Conservation (phyloP, 2,329 filamentous ascomycete genomes). For the Bipolaris cookei region DNA sequence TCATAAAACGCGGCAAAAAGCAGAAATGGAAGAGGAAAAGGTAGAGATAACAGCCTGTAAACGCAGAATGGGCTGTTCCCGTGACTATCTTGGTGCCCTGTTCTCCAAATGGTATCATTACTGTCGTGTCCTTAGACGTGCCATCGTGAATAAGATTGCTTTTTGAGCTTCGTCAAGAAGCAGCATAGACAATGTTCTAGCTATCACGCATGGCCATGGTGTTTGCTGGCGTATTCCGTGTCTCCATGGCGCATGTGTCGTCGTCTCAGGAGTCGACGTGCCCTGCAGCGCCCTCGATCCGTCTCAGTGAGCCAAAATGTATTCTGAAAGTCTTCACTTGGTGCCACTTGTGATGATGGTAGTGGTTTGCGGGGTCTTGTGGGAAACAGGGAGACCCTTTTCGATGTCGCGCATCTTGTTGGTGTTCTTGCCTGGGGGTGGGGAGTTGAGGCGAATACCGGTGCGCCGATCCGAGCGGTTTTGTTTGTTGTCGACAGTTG, state of each 20-base stretch:
- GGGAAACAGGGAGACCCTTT: slow-evolving; percentile 39
- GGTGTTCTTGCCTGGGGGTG: slow-evolving; percentile 36
- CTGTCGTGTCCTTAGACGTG: not conserved
- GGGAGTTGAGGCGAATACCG: slow-evolving; percentile 45
- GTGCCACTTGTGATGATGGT: slow-evolving; percentile 45
- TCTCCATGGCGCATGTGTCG: not conserved
- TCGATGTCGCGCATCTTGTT: slow-evolving; percentile 40
- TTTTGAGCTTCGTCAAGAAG: slow-evolving; percentile 6
- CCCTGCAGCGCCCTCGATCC: slow-evolving; percentile 1
- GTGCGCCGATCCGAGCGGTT: slow-evolving; percentile 46
- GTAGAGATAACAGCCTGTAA: not conserved
- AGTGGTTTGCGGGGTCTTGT: slow-evolving; percentile 35
- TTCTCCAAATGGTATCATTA: slow-evolving; percentile 5
- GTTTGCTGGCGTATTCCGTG: not conserved
- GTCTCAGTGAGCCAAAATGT: not conserved
- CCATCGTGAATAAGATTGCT: not conserved
- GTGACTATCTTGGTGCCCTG: not conserved
- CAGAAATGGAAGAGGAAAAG: not conserved
- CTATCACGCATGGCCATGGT: not conserved
- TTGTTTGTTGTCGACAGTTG: slow-evolving; percentile 32
- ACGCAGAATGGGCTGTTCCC: not conserved
- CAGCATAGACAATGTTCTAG: not conserved
- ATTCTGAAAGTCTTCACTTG: slow-evolving; percentile 12
- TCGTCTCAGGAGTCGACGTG: slow-evolving; percentile 6
- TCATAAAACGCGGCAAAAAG: slow-evolving; percentile 14